phyloP scores from a whole-genome alignment of 73 alveolate species.

The Uronychia binucleata region DNA sequence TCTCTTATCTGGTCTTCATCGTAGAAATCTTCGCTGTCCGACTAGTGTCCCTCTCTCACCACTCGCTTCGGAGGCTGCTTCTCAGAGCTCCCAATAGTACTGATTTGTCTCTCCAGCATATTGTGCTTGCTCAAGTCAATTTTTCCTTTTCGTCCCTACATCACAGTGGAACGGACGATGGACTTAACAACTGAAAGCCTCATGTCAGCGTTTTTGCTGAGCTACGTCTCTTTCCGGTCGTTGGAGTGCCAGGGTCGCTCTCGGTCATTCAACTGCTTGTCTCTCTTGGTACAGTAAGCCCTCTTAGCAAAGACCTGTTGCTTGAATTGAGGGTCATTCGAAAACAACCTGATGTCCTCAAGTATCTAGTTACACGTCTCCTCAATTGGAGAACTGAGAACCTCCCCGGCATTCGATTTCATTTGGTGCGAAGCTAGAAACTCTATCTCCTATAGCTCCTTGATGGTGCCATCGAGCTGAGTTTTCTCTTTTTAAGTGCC shows the following conservation, averaged over 20 bases:
- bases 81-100: too few species aligned
- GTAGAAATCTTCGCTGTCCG: too few species aligned
- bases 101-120: too few species aligned
- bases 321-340: neutral
- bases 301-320: neutral
- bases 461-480: neutral
- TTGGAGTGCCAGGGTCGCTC: neutral
- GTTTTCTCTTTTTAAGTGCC: neutral
- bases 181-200: neutral
- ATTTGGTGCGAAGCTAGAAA: neutral
- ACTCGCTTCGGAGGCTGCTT: too few species aligned
- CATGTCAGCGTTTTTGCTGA: neutral
- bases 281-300: neutral
- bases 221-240: neutral
- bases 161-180: neutral
- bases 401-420: neutral
- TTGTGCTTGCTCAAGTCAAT: neutral
- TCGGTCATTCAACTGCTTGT: neutral
- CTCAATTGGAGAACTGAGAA: neutral
- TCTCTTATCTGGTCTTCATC: too few species aligned
- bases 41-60: too few species aligned
- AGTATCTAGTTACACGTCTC: neutral
- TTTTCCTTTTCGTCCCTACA: neutral
- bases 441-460: neutral
- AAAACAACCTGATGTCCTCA: neutral